Evolutionary conservation across 1,284 basidiomycete species (phyloP).

Genomic region (Ustilago trichophora): DNA sequence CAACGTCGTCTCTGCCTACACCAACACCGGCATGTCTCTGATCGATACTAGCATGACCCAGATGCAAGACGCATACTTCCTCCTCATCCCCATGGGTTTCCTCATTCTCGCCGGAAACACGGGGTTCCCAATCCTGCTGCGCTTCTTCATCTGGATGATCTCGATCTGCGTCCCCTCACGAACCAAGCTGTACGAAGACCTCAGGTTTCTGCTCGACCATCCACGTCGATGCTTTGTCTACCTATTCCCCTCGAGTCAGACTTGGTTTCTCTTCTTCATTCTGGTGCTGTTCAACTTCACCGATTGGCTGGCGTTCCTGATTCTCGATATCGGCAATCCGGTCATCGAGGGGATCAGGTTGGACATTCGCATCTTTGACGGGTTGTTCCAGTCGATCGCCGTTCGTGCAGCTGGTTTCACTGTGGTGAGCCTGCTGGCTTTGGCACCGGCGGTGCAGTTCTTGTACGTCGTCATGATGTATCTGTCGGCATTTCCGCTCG

Average conservation of each 20-base stretch:
- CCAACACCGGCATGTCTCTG: slow-evolving; percentile 86
- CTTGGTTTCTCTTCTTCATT: slow-evolving; percentile 82
- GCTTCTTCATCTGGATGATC: slow-evolving; percentile 73
- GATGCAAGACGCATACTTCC: slow-evolving; percentile 83
- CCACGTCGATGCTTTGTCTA: slow-evolving; percentile 94
- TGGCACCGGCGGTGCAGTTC: slow-evolving; percentile 85
- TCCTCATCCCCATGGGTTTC: slow-evolving; percentile 74
- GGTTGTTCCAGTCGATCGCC: slow-evolving; percentile 70
- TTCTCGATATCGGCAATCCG: slow-evolving; percentile 85
- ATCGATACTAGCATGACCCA: slow-evolving; percentile 90
- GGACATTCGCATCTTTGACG: slow-evolving; percentile 68
- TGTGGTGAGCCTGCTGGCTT: slow-evolving; percentile 75
- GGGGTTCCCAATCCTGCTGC: slow-evolving; percentile 70
- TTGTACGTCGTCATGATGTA: slow-evolving; percentile 78
- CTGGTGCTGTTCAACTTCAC: slow-evolving; percentile 77
- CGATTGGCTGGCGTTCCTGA: slow-evolving; percentile 88
- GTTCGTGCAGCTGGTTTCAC: slow-evolving; percentile 89
- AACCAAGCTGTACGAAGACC: slow-evolving; percentile 79
- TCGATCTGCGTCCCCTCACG: slow-evolving; percentile 73
- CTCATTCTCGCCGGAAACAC: slow-evolving; percentile 91
- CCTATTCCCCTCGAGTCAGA: slow-evolving; percentile 88
- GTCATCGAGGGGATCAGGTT: slow-evolving; percentile 77
- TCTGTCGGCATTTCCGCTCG: slow-evolving; percentile 69
- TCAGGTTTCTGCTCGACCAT: slow-evolving; percentile 92
- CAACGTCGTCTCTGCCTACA: slow-evolving; percentile 85